Conservation (phyloP, 257 asterid species). For the Solanum medicagineum region DNA sequence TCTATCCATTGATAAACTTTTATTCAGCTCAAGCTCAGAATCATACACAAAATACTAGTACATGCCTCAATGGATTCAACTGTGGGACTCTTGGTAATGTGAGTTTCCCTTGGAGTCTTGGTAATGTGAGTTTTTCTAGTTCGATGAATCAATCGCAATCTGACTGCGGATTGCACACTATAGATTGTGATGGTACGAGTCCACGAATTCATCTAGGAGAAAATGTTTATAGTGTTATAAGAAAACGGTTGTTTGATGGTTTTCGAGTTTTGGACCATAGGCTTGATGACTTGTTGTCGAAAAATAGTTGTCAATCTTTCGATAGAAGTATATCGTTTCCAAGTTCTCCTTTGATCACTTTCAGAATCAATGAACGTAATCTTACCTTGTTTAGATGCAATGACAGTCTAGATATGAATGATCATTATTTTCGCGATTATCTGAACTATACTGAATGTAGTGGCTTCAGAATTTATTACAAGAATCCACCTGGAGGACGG, state of each 20-base stretch:
- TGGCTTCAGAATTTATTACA: background rate
- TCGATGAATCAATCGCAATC: too few species aligned
- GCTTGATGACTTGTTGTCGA: background rate
- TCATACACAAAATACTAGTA: background rate
- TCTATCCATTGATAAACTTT: background rate
- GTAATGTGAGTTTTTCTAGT: background rate
- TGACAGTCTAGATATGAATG: background rate
- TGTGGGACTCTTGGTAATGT: background rate
- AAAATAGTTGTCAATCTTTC: background rate
- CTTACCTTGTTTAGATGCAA: background rate
- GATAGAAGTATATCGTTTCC: background rate
- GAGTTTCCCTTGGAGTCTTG: background rate
- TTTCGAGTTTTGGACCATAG: background rate
- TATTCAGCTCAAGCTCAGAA: background rate
- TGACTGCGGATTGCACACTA: too few species aligned
- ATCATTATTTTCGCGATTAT: background rate
- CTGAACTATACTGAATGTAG: background rate
- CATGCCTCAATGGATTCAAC: background rate
- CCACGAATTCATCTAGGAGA: background rate
- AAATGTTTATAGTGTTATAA: background rate
- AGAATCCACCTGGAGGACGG: background rate
- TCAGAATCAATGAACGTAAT: background rate
- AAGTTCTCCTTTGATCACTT: background rate
- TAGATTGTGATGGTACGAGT: background rate
- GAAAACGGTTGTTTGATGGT: fast-evolving